Base-by-base conservation (phyloP, 108 stramenopile species). In the Nannochloropsis oceanica region DNA sequence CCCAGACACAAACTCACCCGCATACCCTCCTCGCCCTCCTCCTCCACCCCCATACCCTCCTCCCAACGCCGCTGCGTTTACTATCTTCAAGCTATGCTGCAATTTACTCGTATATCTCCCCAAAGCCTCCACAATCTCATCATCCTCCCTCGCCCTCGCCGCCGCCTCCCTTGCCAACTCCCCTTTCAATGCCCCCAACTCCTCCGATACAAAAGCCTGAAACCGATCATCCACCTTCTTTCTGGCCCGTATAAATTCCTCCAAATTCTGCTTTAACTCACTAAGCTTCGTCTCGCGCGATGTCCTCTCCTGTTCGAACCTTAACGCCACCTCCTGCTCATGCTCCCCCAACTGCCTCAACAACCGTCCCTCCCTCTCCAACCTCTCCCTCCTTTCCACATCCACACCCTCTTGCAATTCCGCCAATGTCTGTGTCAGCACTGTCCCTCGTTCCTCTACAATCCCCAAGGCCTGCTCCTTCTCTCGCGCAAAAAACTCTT, bases 271-370 rank as follows among this genome's bases (percentile, higher is more conserved):
- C 42, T 89, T 86, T 34, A 91, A 18, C 42, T 82, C 89, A 3
- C 83, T 79, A 42, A 83, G 42, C 10, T 83, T 79, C 25, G 84
- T 80, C 84, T 89, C 90, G 24, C 91, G 87, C 59, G 79, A 85
- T 12, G 85, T 89, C 80, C 89, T 43, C 46, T 90, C 89, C 25
- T 26, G 13, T 22, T 91, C 92, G 89, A 95, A 94, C 24, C 89
- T 82, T 8, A 86, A 84, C 24, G 91, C 89, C 44, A 93, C 93
- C 12, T 92, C 91, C 83, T 90, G 85, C 79, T 94, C 93, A 86
- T 96, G 96, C 81, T 93, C 92, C 80, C 93, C 93, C 82, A 97
- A 92, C 87, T 96, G 96, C 86, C 94, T 94, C 84, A 95, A 84
- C 44, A 98, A 92, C 73, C 91, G 85, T 11, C 94, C 97, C 84